Base-by-base conservation (phyloP, 2,329 filamentous ascomycete species). In the Epichloe uncinata region DNA sequence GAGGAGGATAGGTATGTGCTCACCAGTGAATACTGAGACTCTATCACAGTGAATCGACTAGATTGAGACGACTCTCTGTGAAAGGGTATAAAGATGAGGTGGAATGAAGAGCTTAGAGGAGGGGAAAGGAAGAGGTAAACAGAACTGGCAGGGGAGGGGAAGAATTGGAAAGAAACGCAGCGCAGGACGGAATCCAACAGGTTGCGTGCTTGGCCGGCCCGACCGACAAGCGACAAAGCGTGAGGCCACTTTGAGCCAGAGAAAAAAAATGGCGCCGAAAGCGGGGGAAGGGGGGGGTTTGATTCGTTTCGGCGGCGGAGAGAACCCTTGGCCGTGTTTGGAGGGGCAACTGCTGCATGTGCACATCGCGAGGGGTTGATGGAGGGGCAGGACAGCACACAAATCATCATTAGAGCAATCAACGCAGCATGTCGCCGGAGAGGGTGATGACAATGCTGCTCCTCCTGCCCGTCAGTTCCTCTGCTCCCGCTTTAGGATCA, bases 251-350 rank as follows among this genome's bases (percentile, higher is more conserved):
- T 44, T 48, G 54, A 54, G 50, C 52, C 46, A 46, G 54, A 53
- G 22, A 46, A 52, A 52, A 59, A 60, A 61, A 60, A 51, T 54
- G 55, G 60, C 56, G 55, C 61, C 61, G 61, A 64, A 62, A 64
- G 63, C 62, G 63, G 63, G 63, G 63, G 61, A 51, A 49, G 49
- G 49, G 51, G 49, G 22, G 22, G 22, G 51, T 42, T n/a, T n/a
- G 30, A 41, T 41, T 41, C 18, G 38, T 22, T 41, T 18, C 3
- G 16, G 38, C 16, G 38, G 18, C 38, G 18, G 16, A 7, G 38
- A 41, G 38, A 41, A 41, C 38, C n/a, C 16, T 41, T 9, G 38
- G n/a, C 38, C 18, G 38, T 18, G 11, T 12, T 20, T 20, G 38
- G 38, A 41, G 22, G 38, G 38, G 30, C 30, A 30, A 30, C 7